Conservation (phyloP, 306 rosid genomes). For the Coriaria nepalensis region DNA sequence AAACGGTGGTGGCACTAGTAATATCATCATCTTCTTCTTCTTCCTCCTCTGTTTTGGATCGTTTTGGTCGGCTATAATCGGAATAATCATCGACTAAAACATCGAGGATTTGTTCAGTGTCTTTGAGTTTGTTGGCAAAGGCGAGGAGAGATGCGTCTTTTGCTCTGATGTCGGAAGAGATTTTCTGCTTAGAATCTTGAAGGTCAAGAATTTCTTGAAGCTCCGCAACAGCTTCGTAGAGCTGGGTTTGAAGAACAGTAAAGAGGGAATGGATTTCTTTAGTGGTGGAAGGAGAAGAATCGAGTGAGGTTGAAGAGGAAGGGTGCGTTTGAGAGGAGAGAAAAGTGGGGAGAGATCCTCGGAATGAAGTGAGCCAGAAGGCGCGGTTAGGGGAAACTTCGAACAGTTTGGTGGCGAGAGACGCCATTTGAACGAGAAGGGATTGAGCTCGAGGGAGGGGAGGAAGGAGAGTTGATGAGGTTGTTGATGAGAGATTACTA, state of each 20-base stretch:
- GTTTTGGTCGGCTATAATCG: slow-evolving; percentile 51
- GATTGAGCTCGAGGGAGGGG: slow-evolving; percentile 86
- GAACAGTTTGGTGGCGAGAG: slow-evolving; percentile 58
- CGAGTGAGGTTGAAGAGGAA: slow-evolving; percentile 20
- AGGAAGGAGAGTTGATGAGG: slow-evolving; percentile 52
- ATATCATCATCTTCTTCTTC: slow-evolving; percentile 32
- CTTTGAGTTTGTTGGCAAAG: slow-evolving; percentile 69
- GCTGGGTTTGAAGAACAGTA: slow-evolving; percentile 60
- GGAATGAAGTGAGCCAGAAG: slow-evolving; percentile 59
- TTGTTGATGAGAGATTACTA: slow-evolving; percentile 13
- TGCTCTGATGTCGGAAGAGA: slow-evolving; percentile 42
- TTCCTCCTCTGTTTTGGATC: slow-evolving; percentile 30
- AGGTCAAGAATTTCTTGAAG: slow-evolving; percentile 88
- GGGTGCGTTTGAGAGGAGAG: slow-evolving; percentile 45
- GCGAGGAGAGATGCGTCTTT: slow-evolving; percentile 51
- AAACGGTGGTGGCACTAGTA: slow-evolving; percentile 39
- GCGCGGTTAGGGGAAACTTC: slow-evolving; percentile 65
- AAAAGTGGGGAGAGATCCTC: slow-evolving; percentile 69
- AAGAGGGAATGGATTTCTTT: slow-evolving; percentile 63
- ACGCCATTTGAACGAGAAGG: slow-evolving; percentile 75
- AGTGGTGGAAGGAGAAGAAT: slow-evolving; percentile 43
- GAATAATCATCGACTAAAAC: slow-evolving; percentile 74
- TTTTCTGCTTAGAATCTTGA: slow-evolving; percentile 64
- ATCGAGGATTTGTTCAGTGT: slow-evolving; percentile 73
- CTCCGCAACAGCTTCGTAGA: slow-evolving; percentile 76